Percentiles rank a stretch among this genome's conserved stretches.
Evolutionary conservation across 176 grass and related monocot species (phyloP).

Genomic region (Coix lacrymajobi): DNA sequence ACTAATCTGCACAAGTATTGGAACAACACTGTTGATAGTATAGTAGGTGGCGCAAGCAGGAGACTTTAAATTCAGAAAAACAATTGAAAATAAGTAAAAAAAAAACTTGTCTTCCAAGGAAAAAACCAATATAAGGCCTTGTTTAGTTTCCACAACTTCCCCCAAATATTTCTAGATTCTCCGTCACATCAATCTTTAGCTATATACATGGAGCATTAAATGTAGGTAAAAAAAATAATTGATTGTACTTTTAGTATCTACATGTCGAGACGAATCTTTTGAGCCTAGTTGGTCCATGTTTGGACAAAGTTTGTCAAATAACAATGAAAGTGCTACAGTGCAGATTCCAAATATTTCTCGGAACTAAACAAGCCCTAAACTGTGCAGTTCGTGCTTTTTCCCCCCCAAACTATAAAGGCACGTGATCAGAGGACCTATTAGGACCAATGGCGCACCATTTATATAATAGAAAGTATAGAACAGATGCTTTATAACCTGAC

Average conservation of each 20-base stretch:
- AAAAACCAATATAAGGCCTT: not conserved
- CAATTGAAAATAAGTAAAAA: not conserved
- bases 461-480: not conserved
- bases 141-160: no score
- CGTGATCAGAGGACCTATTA: not conserved
- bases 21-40: not conserved
- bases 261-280: no score
- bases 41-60: not conserved
- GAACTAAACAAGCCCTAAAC: no score
- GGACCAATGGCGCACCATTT: not conserved
- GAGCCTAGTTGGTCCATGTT: no score
- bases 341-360: no score
- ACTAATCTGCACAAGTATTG: not conserved
- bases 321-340: no score
- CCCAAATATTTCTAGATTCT: no score
- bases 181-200: no score
- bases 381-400: not conserved
- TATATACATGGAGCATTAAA: no score
- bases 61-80: constrained; percentile 1
- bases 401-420: not conserved
- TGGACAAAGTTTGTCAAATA: no score
- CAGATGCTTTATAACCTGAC: not conserved
- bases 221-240: no score
- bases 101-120: not conserved
- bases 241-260: no score